Evolutionary conservation across 495 filamentous ascomycete genomes (phyloP).

Genomic region (Parachaetomium inaequale): DNA sequence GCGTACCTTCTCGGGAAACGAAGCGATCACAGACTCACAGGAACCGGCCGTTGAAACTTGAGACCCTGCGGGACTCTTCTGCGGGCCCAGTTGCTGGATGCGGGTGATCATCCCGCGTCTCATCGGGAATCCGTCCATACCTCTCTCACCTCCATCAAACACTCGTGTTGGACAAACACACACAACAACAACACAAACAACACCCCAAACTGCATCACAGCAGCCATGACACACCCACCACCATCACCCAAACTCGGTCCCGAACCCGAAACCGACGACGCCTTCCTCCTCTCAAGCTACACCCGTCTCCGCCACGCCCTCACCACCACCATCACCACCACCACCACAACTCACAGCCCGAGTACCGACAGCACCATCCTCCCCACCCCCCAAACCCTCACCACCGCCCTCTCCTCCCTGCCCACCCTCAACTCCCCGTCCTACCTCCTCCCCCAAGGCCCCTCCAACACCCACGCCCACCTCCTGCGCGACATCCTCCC

Average conservation of each 20-base stretch:
- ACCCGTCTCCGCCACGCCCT: constrained; percentile 18
- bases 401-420: constrained; percentile 28
- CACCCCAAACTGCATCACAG: not conserved
- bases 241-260: not conserved
- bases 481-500: constrained; percentile 61
- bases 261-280: constrained; percentile 8
- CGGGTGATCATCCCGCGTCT: no score
- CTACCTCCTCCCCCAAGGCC: constrained; percentile 25
- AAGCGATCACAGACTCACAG: no score
- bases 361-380: not conserved
- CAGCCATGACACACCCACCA: not conserved
- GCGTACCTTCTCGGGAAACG: no score
- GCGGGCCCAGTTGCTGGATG: no score
- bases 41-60: no score
- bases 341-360: not conserved
- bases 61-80: no score
- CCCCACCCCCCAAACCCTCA: constrained; percentile 16
- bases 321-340: not conserved
- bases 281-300: constrained; percentile 21
- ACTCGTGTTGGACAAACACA: no score
- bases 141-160: not conserved
- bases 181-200: not conserved
- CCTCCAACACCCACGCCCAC: constrained; percentile 33
- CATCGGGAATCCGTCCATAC: no score
- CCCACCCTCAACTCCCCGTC: constrained; percentile 17